Percentiles rank a stretch among this genome's conserved stretches.
These are phyloP conservation scores for Phytophthora agathidicida DNA, from an alignment of 352 stramenopile species.

Conservation along the genomic window DNA sequence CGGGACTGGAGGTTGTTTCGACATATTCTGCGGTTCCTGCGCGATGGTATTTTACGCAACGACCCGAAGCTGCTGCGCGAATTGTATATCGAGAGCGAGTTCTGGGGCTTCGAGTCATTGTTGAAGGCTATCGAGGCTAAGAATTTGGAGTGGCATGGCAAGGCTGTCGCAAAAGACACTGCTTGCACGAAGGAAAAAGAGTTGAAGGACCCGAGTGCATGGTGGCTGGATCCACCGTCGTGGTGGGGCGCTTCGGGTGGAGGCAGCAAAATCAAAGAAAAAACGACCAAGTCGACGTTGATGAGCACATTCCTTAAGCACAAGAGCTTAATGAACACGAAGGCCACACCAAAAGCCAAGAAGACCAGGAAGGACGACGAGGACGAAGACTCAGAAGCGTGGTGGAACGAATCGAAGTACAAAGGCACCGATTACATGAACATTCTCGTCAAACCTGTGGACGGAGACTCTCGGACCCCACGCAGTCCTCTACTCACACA, in stretches of 20 bases:
- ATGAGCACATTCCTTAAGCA: constrained; percentile 34
- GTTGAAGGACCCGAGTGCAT: constrained; percentile 41
- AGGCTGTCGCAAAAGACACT: constrained; percentile 1
- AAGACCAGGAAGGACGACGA: constrained; percentile 1
- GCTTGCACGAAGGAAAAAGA: constrained; percentile 19
- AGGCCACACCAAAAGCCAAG: constrained; percentile 10
- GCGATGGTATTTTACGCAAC: constrained; percentile 71
- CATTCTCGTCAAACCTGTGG: constrained; percentile 27
- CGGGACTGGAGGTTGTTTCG: constrained; percentile 82
- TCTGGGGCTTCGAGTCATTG: constrained; percentile 83
- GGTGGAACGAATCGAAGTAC: constrained; percentile 78
- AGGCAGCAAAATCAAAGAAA: constrained; percentile 22
- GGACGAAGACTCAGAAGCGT: constrained; percentile 46
- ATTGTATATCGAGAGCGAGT: constrained; percentile 83
- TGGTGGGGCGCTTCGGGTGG: constrained; percentile 59
- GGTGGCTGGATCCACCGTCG: constrained; percentile 66
- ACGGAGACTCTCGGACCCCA: constrained; percentile 24
- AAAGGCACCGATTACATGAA: constrained; percentile 75
- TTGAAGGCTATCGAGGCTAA: constrained; percentile 76
- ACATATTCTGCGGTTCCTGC: constrained; percentile 78
- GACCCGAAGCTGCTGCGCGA: constrained; percentile 69
- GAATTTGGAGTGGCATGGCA: constrained; percentile 49
- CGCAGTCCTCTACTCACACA: constrained; percentile 44
- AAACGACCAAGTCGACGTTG: constrained; percentile 20
- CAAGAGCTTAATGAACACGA: constrained; percentile 13